Percentiles rank a stretch among this genome's conserved stretches.
These are phyloP conservation scores for Clarireedia hainanense DNA, from an alignment of 2,329 filamentous ascomycete species.

Conservation along the genomic window DNA sequence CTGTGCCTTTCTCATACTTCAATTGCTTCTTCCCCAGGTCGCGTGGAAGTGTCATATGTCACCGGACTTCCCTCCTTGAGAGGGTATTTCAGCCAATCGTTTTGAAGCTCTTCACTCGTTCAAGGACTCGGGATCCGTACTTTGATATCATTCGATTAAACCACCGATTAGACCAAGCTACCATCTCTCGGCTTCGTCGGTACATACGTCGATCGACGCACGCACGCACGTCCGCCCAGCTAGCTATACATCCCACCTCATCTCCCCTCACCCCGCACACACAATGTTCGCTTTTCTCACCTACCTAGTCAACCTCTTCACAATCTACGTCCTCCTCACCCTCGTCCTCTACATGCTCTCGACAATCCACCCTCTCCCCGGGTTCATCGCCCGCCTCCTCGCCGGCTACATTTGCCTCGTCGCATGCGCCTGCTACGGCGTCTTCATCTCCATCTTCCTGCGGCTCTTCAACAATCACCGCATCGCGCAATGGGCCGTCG, in stretches of 20 bases:
- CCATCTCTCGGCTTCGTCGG: background rate
- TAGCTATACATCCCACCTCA: background rate
- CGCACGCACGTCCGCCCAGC: background rate
- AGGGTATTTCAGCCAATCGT: constrained; percentile 16
- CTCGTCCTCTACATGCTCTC: constrained; percentile 56
- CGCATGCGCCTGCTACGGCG: constrained; percentile 62
- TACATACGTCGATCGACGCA: background rate
- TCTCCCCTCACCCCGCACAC: background rate
- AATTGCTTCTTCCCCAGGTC: constrained; percentile 8
- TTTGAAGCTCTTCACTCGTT: no score
- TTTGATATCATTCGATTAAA: background rate
- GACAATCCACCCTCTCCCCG: constrained; percentile 47
- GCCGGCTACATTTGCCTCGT: constrained; percentile 57
- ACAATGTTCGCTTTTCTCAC: constrained; percentile 27
- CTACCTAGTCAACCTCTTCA: constrained; percentile 38
- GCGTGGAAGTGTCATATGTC: constrained; percentile 16
- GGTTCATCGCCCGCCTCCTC: constrained; percentile 62
- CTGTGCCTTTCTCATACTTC: background rate
- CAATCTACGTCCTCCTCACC: constrained; percentile 44
- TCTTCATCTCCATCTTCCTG: constrained; percentile 63
- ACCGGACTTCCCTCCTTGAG: constrained; percentile 22
- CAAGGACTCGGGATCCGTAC: no score
- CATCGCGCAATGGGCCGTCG: constrained; percentile 79
- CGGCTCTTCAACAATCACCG: constrained; percentile 64
- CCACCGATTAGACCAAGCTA: background rate